Conservation (phyloP, 768 basidiomycete species). For the Asterophora lycoperdoides region DNA sequence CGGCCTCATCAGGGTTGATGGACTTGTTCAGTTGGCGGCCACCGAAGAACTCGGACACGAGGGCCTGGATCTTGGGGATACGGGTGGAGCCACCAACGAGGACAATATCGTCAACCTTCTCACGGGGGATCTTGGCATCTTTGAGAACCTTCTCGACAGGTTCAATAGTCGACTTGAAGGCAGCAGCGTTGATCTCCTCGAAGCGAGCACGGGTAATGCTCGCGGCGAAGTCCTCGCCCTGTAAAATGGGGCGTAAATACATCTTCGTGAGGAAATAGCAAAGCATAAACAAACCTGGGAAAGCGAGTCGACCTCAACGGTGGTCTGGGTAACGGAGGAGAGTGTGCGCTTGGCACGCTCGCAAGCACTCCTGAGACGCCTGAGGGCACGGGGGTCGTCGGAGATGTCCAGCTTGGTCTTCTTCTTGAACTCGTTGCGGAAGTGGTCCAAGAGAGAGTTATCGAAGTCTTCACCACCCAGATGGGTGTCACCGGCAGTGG, state of each 20-base stretch:
- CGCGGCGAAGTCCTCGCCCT: conserved; percentile 98
- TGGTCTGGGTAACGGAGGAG: conserved; percentile 97
- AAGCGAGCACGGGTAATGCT: conserved; percentile 99
- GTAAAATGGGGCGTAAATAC: not conserved
- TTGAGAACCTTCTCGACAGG: conserved; percentile 99
- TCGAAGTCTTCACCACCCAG: conserved; percentile 99
- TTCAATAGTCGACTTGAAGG: conserved; percentile 97
- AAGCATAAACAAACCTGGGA: conserved; percentile 59
- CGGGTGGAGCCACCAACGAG: conserved; percentile 99
- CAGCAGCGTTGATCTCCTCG: conserved; percentile 94
- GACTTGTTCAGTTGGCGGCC: conserved; percentile 99
- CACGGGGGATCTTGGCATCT: conserved; percentile 96
- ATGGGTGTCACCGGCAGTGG: conserved; percentile 98
- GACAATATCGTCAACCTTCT: conserved; percentile 98
- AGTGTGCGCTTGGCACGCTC: conserved; percentile 99
- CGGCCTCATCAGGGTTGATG: conserved; percentile 99
- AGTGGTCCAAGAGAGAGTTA: conserved; percentile 95
- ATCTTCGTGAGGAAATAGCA: not conserved
- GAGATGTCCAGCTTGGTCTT: conserved; percentile 98
- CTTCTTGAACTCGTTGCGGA: conserved; percentile 99
- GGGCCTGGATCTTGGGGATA: conserved; percentile 98
- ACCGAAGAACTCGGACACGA: conserved; percentile 98
- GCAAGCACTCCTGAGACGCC: conserved; percentile 94
- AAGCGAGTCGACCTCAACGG: conserved; percentile 98
- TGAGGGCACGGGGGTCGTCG: conserved; percentile 92